Evolutionary conservation across 2,329 filamentous ascomycete genomes (phyloP).

Genomic region (Trichophaea hybrida): DNA sequence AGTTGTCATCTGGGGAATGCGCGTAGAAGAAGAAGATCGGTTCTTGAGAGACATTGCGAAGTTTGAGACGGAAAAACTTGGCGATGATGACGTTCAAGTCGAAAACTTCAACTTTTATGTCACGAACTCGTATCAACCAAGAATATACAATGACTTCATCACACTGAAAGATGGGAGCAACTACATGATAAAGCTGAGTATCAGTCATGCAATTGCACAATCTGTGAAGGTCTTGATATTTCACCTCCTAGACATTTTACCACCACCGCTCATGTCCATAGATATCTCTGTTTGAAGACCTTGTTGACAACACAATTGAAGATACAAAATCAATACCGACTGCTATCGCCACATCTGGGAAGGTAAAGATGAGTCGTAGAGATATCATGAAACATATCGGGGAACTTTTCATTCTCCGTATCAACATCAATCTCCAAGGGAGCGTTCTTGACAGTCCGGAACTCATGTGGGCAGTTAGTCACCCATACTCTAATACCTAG

Average conservation of each 20-base stretch:
- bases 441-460: slow-evolving; percentile 93
- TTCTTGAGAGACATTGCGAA: slow-evolving; percentile 90
- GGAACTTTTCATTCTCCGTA: slow-evolving; percentile 90
- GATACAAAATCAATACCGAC: slow-evolving; percentile 84
- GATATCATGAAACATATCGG: slow-evolving; percentile 99
- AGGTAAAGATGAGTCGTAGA: slow-evolving; percentile 70
- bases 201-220: slow-evolving; percentile 87
- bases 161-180: slow-evolving; percentile 83
- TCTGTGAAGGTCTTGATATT: slow-evolving; percentile 53
- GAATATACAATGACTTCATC: slow-evolving; percentile 99
- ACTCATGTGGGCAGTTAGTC: slow-evolving; percentile 66
- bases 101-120: slow-evolving; percentile 99
- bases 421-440: slow-evolving; percentile 95
- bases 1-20: slow-evolving; percentile 97
- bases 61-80: slow-evolving; percentile 83
- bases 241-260: neutral
- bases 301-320: slow-evolving; percentile 86
- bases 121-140: slow-evolving; percentile 89
- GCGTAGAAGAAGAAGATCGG: slow-evolving; percentile 68
- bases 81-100: slow-evolving; percentile 76
- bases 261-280: slow-evolving; percentile 28
- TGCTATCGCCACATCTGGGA: slow-evolving; percentile 83
- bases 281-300: slow-evolving; percentile 90
- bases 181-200: slow-evolving; percentile 96
- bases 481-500: neutral